A percentile compares a stretch with the other conserved stretches of the same genome.
Conservation (phyloP, 805 yeast species). For the Helenozyma rhizophorensis region DNA sequence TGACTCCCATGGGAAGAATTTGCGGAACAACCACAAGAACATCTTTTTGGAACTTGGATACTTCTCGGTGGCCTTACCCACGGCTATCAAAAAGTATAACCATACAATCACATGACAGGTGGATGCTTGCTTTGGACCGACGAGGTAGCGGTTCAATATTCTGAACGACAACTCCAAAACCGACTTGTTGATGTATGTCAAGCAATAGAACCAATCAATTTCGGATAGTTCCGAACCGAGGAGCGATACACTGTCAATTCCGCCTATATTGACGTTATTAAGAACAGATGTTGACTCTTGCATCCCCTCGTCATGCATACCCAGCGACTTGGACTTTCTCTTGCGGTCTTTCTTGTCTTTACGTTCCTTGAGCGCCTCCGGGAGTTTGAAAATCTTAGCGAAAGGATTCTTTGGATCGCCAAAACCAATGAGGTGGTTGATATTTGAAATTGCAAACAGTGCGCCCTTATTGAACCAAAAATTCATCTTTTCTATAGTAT, state of each 20-base stretch:
- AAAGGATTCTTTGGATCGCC: slow-evolving; percentile 75
- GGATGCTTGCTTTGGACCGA: slow-evolving; percentile 68
- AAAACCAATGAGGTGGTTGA: slow-evolving; percentile 70
- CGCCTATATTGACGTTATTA: slow-evolving; percentile 1
- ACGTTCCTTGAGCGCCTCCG: slow-evolving; percentile 67
- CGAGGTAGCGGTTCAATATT: slow-evolving; percentile 59
- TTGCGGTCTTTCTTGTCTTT: slow-evolving; percentile 69
- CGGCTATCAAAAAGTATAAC: slow-evolving; percentile 65
- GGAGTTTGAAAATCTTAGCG: slow-evolving; percentile 66
- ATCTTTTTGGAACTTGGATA: slow-evolving; percentile 44
- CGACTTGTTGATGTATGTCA: slow-evolving; percentile 55
- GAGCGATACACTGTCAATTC: slow-evolving; percentile 28
- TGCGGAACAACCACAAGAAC: slow-evolving; percentile 48
- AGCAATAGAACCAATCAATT: slow-evolving; percentile 53
- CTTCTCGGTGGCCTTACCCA: slow-evolving; percentile 50
- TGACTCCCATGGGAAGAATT: slow-evolving; percentile 66
- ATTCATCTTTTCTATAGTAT: slow-evolving; percentile 44
- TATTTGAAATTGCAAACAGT: slow-evolving; percentile 70
- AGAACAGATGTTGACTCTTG: too few relatives aligned
- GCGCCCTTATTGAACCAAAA: slow-evolving; percentile 78
- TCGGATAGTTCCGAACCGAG: slow-evolving; percentile 32
- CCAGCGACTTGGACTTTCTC: slow-evolving; percentile 31
- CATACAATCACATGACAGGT: slow-evolving; percentile 74
- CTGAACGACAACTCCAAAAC: slow-evolving; percentile 66
- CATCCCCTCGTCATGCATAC: slow-evolving; percentile 15